Evolutionary conservation across 176 grass and related monocot genomes (phyloP), one percentile per base, ranked within the genome.

Genomic region (Raddia guianensis): DNA sequence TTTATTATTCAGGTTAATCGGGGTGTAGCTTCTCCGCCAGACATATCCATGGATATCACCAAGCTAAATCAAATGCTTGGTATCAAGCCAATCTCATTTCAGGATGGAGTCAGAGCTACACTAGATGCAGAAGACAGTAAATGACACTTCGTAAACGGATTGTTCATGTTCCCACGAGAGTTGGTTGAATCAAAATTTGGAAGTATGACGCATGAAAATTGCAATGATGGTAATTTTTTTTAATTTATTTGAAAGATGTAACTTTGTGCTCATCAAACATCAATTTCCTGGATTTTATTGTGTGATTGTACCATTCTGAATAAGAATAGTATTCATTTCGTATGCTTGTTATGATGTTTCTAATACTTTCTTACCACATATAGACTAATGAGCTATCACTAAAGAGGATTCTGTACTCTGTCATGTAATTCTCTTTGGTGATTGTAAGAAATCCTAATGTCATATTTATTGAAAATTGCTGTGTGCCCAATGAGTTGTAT

Each of bases 21-120:
- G 18, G 95, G 92, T 21, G 92, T 98, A 62, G 84, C 84, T 62
- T 95, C 96, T 52, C 92, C 96, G 51, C 32, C 96, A 75, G 96
- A 95, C 70, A 98, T 95, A 93, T 98, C 96, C 64, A 98, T 95
- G 92, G 88, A 98, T 89, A 98, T 93, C 86, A 86, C 73, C 71
- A 91, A 67, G 81, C 70, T 95, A 81, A 85, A 84, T 65, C 83
- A 91, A 67, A 66, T 88, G 43, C 81, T 98, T 73, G 79, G 90
- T 75, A 87, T 87, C 77, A 83, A 63, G 65, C 87, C 96, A 53
- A 58, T 84, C 76, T 86, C 90, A 80, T 98, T 95, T 34, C 71
- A 83, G 11, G 88, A 91, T 82, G 95, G 96, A 85, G 90, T 95
- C 61, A 89, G 63, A 87, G 87, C 78, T 75, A 98, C 90, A 59